phyloP scores from a whole-genome alignment of 805 yeast genomes.

The Yamadazyma endophytica region DNA sequence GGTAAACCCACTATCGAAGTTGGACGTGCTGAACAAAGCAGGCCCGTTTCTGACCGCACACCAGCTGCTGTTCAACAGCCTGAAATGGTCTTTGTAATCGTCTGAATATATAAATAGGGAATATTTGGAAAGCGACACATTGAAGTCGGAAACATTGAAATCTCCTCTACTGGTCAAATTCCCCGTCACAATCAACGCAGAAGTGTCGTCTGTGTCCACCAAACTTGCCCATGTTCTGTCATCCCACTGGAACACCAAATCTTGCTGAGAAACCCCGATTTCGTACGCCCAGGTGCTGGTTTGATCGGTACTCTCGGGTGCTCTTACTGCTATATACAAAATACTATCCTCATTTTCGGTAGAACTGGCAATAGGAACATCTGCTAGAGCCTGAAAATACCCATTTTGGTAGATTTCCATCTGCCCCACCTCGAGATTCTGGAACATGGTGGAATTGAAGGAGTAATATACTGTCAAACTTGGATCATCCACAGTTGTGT shows the following conservation, averaged over 20 bases:
- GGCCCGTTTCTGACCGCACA: conserved; percentile 67
- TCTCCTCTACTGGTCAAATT: conserved; percentile 28
- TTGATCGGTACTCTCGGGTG: conserved; percentile 35
- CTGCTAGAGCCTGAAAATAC: conserved; percentile 37
- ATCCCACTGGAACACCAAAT: conserved; percentile 70
- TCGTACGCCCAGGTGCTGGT: conserved; percentile 55
- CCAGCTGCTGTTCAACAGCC: conserved; percentile 51
- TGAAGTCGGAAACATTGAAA: conserved; percentile 11
- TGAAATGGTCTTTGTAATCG: conserved; percentile 30
- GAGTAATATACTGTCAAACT: conserved; percentile 35
- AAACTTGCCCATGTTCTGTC: conserved; percentile 48
- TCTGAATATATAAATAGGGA: conserved; percentile 46
- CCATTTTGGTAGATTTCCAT: conserved; percentile 30
- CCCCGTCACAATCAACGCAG: conserved; percentile 65
- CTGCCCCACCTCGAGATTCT: conserved; percentile 21
- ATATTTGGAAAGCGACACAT: conserved; percentile 26
- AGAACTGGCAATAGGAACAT: conserved; percentile 19
- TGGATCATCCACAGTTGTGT: conserved; percentile 18
- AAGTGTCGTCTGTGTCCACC: conserved; percentile 66
- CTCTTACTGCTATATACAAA: conserved; percentile 36
- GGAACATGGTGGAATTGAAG: conserved; percentile 32
- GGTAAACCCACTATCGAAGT: conserved; percentile 34
- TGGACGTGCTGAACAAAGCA: conserved; percentile 18
- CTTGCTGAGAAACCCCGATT: conserved; percentile 61
- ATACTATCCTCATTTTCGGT: conserved; percentile 11